These are phyloP conservation scores for Penicillium simplicissimum DNA, from an alignment of 495 filamentous ascomycete species.

Conservation along the genomic window DNA sequence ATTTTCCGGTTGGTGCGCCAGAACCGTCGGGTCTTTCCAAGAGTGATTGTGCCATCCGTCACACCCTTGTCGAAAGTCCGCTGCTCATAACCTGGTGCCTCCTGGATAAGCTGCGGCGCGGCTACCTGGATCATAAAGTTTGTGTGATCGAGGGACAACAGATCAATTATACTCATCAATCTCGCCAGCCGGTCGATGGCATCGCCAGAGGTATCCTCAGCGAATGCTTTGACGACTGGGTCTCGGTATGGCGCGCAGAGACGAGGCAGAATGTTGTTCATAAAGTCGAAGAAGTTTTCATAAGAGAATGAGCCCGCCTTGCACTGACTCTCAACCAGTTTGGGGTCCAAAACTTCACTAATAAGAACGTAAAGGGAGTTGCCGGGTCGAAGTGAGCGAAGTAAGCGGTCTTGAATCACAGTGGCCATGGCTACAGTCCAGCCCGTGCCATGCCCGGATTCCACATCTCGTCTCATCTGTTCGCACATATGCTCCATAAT, in stretches of 20 bases:
- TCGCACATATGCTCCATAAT: conserved; percentile 68
- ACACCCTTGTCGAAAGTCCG: conserved; percentile 72
- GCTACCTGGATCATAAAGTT: conserved; percentile 87
- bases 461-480: conserved; percentile 73
- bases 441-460: conserved; percentile 65
- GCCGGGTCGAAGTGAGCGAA: conserved; percentile 75
- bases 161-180: conserved; percentile 82
- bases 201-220: conserved; percentile 72
- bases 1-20: conserved; percentile 71
- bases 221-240: conserved; percentile 74
- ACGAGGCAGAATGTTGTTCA: conserved; percentile 84
- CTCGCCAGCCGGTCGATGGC: conserved; percentile 82
- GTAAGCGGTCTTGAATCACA: conserved; percentile 77
- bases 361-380: conserved; percentile 83
- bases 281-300: conserved; percentile 87
- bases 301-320: conserved; percentile 85
- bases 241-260: conserved; percentile 93
- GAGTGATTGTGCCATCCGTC: conserved; percentile 57
- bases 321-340: conserved; percentile 74
- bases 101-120: conserved; percentile 77
- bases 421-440: conserved; percentile 87
- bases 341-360: conserved; percentile 79
- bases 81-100: conserved; percentile 79
- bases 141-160: conserved; percentile 90
- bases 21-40: conserved; percentile 64